phyloP scores from a whole-genome alignment of 176 grass and related monocot species.

The Eleusine indica region DNA sequence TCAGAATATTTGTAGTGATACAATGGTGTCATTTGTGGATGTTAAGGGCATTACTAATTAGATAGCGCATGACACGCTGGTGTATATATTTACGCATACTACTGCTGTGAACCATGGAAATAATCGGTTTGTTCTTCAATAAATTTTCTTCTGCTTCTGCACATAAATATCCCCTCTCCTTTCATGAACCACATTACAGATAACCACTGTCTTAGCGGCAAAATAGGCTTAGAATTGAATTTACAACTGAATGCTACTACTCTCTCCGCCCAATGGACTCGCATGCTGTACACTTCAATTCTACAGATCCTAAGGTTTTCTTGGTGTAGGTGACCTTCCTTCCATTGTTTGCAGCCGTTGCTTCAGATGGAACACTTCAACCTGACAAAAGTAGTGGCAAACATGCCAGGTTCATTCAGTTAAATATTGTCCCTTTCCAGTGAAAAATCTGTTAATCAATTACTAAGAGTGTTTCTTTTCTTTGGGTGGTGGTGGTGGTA shows the following conservation, averaged over 20 bases:
- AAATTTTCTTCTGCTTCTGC: neutral
- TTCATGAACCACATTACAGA: slow-evolving; percentile 12
- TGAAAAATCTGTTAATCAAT: neutral
- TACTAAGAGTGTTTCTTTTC: neutral
- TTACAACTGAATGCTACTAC: neutral
- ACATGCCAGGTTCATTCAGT: neutral
- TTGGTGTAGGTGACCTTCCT: slow-evolving; percentile 69
- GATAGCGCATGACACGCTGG: neutral
- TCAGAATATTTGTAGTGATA: neutral
- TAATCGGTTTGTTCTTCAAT: neutral
- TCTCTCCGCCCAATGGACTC: neutral
- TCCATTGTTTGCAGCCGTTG: slow-evolving; percentile 81
- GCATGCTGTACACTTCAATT: slow-evolving; percentile 19
- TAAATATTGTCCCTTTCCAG: neutral
- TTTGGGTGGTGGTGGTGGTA: neutral
- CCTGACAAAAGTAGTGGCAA: slow-evolving; percentile 51
- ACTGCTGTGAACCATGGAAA: neutral
- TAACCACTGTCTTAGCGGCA: neutral
- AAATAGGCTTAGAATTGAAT: neutral
- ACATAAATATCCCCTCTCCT: neutral
- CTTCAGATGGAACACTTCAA: slow-evolving; percentile 90
- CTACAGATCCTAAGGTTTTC: slow-evolving; percentile 66
- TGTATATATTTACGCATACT: neutral
- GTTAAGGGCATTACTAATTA: neutral
- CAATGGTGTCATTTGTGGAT: neutral